These are phyloP conservation scores for Crithidia brevicula DNA, from an alignment of 208 protist genomes.

Conservation along the genomic window DNA sequence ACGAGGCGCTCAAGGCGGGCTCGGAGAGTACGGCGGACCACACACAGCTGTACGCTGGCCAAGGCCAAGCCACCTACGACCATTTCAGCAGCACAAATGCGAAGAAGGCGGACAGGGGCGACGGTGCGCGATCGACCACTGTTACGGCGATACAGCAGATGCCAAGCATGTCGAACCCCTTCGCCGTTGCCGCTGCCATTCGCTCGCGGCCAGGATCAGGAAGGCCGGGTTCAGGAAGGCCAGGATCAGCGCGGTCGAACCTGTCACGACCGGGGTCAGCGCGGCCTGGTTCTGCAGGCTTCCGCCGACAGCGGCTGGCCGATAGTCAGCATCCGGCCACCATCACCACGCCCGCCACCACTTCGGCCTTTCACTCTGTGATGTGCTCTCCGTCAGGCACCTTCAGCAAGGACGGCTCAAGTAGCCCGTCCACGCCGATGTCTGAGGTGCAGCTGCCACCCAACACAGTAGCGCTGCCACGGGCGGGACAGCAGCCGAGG, in stretches of 20 bases:
- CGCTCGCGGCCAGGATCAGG: not conserved
- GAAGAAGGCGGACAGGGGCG: not conserved
- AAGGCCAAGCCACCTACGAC: not conserved
- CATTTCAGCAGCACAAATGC: not conserved
- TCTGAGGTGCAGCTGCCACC: not conserved
- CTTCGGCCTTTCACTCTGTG: not conserved
- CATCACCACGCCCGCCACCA: too few species aligned
- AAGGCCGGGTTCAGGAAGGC: not conserved
- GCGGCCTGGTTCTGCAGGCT: not conserved
- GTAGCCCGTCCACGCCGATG: not conserved
- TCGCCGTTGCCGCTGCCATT: not conserved
- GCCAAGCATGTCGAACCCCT: not conserved
- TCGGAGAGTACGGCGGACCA: not conserved
- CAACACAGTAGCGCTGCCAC: conserved; percentile 4
- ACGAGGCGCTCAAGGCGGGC: not conserved
- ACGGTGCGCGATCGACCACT: not conserved
- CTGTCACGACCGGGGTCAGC: not conserved
- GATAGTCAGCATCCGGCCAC: not conserved
- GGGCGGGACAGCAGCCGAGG: not conserved
- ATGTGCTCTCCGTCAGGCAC: not conserved
- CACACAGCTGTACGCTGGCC: conserved; percentile 4
- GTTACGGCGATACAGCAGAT: not conserved
- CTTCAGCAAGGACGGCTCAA: not conserved
- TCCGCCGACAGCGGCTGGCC: not conserved
- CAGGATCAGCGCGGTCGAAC: not conserved